Evolutionary conservation across 1,139 yeast species (phyloP).

Genomic region (Diutina rugosa): DNA sequence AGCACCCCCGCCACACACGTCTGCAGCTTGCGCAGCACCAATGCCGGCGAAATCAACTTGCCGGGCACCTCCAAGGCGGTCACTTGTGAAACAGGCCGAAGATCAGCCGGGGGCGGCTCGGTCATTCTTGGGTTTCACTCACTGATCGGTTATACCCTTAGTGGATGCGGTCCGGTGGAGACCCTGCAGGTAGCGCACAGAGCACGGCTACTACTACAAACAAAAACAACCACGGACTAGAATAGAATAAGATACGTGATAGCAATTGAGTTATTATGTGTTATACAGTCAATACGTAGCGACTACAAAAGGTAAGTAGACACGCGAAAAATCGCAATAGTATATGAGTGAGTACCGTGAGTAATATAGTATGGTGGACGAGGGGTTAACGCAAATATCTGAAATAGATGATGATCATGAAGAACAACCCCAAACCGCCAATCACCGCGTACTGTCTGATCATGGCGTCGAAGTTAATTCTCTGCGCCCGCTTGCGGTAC

Average conservation of each 20-base stretch:
- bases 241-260: too few relatives aligned
- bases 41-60: neutral
- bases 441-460: constrained; percentile 84
- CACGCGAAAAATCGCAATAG: too few relatives aligned
- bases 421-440: constrained; percentile 54
- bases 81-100: neutral
- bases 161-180: neutral
- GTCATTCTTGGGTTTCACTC: neutral
- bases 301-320: too few relatives aligned
- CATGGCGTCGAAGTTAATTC: constrained; percentile 82
- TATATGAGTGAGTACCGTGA: too few relatives aligned
- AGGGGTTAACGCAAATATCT: constrained; percentile 31
- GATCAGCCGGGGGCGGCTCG: neutral
- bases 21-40: neutral
- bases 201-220: too few relatives aligned
- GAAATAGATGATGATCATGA: constrained; percentile 79
- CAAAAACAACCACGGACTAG: too few relatives aligned
- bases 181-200: neutral
- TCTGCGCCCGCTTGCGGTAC: constrained; percentile 80
- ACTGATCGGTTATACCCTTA: neutral
- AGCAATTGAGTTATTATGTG: too few relatives aligned
- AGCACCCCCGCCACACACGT: neutral
- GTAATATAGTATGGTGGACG: too few relatives aligned
- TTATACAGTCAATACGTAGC: too few relatives aligned
- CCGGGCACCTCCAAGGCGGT: neutral